phyloP scores from a whole-genome alignment of 2,329 filamentous ascomycete genomes.

The Penicillium sp. region DNA sequence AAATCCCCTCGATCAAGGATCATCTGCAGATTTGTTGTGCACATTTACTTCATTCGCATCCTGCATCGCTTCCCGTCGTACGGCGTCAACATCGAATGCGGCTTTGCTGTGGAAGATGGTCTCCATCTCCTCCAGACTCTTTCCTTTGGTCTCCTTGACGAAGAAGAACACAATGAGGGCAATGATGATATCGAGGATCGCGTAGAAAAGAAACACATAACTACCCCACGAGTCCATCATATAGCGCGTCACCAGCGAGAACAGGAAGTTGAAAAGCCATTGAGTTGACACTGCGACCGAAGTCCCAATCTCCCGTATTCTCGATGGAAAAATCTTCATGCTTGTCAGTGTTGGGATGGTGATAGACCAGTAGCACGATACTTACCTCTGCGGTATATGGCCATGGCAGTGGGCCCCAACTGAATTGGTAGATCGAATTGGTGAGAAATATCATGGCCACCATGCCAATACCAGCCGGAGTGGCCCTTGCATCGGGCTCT shows the following conservation, averaged over 20 bases:
- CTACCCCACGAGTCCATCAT: constrained; percentile 42
- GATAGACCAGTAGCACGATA: not conserved
- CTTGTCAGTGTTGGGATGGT: not conserved
- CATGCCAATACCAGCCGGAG: constrained; percentile 43
- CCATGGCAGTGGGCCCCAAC: constrained; percentile 39
- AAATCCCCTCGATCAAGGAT: not conserved
- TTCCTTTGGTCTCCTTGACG: constrained; percentile 42
- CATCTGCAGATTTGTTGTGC: not conserved
- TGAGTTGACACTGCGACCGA: constrained; percentile 38
- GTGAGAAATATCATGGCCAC: constrained; percentile 48
- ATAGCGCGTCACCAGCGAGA: constrained; percentile 42
- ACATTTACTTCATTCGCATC: constrained; percentile 3
- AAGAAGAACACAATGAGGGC: constrained; percentile 35
- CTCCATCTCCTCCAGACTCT: constrained; percentile 43
- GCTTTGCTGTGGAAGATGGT: constrained; percentile 24
- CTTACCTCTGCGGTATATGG: constrained; percentile 33
- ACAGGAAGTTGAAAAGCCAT: constrained; percentile 44
- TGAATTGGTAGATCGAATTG: constrained; percentile 32
- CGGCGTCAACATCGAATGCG: constrained; percentile 23
- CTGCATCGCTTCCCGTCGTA: constrained; percentile 11
- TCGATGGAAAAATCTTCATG: constrained; percentile 38
- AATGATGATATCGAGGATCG: constrained; percentile 35
- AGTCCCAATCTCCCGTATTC: constrained; percentile 39
- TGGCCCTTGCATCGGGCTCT: constrained; percentile 30
- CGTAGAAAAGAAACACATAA: constrained; percentile 43